Conservation (phyloP, 306 rosid genomes). For the Quercus suber region DNA sequence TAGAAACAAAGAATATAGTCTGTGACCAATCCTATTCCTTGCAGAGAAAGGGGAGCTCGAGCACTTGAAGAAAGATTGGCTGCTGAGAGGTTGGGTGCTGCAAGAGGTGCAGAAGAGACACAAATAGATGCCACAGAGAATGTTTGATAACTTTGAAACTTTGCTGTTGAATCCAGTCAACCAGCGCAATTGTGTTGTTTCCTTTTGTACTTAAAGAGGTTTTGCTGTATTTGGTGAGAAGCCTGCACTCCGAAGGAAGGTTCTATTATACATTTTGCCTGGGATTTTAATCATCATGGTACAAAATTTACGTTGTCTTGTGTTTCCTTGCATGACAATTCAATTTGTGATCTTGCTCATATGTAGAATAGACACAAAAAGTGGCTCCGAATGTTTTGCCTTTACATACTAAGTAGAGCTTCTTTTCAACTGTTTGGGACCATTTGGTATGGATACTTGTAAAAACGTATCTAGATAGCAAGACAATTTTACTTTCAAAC, state of each 20-base stretch:
- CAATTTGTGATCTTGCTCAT: slow-evolving; percentile 1
- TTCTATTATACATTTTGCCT: slow-evolving; percentile 33
- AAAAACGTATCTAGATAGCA: not conserved
- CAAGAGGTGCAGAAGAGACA: slow-evolving; percentile 44
- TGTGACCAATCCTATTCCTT: slow-evolving; percentile 23
- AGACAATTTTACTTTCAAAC: not conserved
- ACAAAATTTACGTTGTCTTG: slow-evolving; percentile 16
- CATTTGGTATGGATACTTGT: not conserved
- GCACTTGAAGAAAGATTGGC: slow-evolving; percentile 94
- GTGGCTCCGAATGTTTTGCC: not conserved
- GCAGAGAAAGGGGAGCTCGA: slow-evolving; percentile 92
- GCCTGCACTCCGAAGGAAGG: slow-evolving; percentile 8
- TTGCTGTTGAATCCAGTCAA: slow-evolving; percentile 20
- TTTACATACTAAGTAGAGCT: not conserved
- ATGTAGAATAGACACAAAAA: not conserved
- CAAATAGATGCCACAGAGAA: slow-evolving; percentile 47
- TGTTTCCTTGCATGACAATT: slow-evolving; percentile 4
- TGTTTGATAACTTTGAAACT: slow-evolving; percentile 44
- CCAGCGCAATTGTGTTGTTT: slow-evolving; percentile 14
- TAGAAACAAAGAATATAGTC: slow-evolving; percentile 10
- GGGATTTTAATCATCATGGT: slow-evolving; percentile 21
- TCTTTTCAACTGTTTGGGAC: not conserved
- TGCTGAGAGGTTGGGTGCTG: slow-evolving; percentile 70
- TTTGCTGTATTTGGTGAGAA: slow-evolving; percentile 20
- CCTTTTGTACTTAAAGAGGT: slow-evolving; percentile 14